phyloP scores from a whole-genome alignment of 1,284 basidiomycete species.

The Marasmius tenuissimus region DNA sequence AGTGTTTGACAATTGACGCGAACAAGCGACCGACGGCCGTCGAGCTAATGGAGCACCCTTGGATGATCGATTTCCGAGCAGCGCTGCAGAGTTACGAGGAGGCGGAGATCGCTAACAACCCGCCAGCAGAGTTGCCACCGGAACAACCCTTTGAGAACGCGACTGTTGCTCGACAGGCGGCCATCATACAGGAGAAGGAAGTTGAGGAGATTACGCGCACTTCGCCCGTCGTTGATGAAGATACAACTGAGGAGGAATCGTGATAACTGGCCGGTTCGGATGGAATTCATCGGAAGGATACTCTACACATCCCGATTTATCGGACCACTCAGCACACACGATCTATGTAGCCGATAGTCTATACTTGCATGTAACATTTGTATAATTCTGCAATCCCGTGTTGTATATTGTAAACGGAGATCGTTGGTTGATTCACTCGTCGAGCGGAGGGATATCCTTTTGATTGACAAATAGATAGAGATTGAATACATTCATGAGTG shows the following conservation, averaged over 20 bases:
- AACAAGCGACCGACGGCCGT: constrained; percentile 80
- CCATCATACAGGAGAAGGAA: constrained; percentile 60
- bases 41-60: constrained; percentile 87
- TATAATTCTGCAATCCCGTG: neutral
- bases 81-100: constrained; percentile 67
- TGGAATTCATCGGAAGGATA: neutral
- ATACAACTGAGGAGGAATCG: neutral
- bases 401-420: too few species aligned
- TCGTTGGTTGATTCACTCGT: too few species aligned
- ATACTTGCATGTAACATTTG: neutral
- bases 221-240: neutral
- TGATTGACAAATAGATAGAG: too few species aligned
- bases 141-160: constrained; percentile 51
- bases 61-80: constrained; percentile 85
- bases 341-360: neutral
- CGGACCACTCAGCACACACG: constrained; percentile 6
- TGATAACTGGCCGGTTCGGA: neutral
- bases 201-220: constrained; percentile 47
- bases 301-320: too few species aligned
- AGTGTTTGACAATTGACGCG: constrained; percentile 90
- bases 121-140: constrained; percentile 44
- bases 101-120: constrained; percentile 54
- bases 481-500: too few species aligned
- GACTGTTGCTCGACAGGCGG: constrained; percentile 55
- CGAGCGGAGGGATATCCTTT: too few species aligned